Percentiles rank a stretch among this genome's conserved stretches.
These are phyloP conservation scores for Coemansia sp. DNA, from an alignment of 192 early-diverging fungal genomes.

Conservation along the genomic window DNA sequence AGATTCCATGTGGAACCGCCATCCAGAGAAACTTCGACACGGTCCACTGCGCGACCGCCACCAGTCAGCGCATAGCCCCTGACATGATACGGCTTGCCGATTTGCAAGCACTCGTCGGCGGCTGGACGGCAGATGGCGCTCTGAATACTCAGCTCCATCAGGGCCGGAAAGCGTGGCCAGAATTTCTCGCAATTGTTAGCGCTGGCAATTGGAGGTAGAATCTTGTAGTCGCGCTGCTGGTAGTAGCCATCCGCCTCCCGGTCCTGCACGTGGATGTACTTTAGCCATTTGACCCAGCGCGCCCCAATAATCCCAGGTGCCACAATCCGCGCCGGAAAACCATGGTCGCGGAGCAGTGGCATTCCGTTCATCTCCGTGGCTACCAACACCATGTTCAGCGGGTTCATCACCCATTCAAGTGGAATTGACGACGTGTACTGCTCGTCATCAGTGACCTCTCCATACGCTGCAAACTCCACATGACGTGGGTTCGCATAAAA, in stretches of 20 bases:
- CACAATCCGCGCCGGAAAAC: constrained; percentile 81
- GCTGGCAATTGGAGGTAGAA: constrained; percentile 71
- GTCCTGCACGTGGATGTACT: constrained; percentile 59
- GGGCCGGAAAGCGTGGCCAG: constrained; percentile 52
- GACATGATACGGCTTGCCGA: constrained; percentile 50
- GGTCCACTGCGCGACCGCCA: constrained; percentile 68
- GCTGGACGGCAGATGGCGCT: constrained; percentile 67
- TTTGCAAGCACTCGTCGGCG: constrained; percentile 51
- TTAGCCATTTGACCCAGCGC: constrained; percentile 82
- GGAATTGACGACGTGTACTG: constrained; percentile 79
- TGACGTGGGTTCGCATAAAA: constrained; percentile 54
- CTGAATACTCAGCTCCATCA: constrained; percentile 80
- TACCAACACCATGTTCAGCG: constrained; percentile 67
- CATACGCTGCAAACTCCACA: constrained; percentile 65
- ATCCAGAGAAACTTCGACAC: constrained; percentile 81
- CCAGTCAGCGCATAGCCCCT: constrained; percentile 82
- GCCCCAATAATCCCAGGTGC: constrained; percentile 89
- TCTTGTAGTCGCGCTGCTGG: constrained; percentile 82
- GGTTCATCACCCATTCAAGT: constrained; percentile 65
- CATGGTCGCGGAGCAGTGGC: constrained; percentile 76
- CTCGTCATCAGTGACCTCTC: constrained; percentile 65
- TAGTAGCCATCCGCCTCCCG: constrained; percentile 65
- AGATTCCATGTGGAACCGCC: constrained; percentile 77
- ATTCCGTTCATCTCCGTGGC: constrained; percentile 81
- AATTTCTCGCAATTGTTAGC: constrained; percentile 46